phyloP scores from a whole-genome alignment of 225 moss, liverwort and hornwort species.

The Takakia lepidozioides region DNA sequence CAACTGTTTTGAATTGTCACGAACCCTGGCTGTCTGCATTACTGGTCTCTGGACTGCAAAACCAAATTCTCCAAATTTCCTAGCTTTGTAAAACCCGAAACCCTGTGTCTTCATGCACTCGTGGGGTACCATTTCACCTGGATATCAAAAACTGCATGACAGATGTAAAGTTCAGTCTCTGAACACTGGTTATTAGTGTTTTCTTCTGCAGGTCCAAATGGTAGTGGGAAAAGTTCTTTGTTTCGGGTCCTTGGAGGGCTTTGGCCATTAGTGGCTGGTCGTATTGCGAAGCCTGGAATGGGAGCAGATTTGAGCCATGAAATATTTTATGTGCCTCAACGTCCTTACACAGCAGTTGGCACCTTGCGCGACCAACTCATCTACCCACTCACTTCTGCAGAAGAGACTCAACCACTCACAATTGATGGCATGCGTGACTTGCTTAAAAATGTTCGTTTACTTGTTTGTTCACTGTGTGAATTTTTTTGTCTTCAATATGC shows the following conservation, averaged over 20 bases:
- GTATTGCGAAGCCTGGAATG: conserved; percentile 95
- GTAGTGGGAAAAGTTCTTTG: conserved; percentile 97
- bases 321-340: conserved; percentile 98
- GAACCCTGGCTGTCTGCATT: too few relatives aligned
- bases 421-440: conserved; percentile 81
- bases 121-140: too few relatives aligned
- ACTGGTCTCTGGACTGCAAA: too few relatives aligned
- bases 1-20: too few relatives aligned
- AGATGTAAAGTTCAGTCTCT: too few relatives aligned
- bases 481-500: too few relatives aligned
- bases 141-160: too few relatives aligned
- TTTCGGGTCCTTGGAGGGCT: conserved; percentile 95
- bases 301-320: conserved; percentile 92
- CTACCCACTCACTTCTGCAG: conserved; percentile 80
- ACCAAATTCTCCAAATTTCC: too few relatives aligned
- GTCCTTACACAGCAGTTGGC: conserved; percentile 95
- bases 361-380: conserved; percentile 97
- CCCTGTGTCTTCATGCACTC: too few relatives aligned
- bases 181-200: too few relatives aligned
- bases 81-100: too few relatives aligned
- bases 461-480: neutral
- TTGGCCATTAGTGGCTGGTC: conserved; percentile 95
- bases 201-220: conserved; percentile 98
- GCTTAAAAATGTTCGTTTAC: conserved; percentile 59
- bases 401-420: conserved; percentile 84